Percentiles rank a stretch among this genome's conserved stretches.
phyloP scores from a whole-genome alignment of 139 green algal species.

The Marvania coccoides region DNA sequence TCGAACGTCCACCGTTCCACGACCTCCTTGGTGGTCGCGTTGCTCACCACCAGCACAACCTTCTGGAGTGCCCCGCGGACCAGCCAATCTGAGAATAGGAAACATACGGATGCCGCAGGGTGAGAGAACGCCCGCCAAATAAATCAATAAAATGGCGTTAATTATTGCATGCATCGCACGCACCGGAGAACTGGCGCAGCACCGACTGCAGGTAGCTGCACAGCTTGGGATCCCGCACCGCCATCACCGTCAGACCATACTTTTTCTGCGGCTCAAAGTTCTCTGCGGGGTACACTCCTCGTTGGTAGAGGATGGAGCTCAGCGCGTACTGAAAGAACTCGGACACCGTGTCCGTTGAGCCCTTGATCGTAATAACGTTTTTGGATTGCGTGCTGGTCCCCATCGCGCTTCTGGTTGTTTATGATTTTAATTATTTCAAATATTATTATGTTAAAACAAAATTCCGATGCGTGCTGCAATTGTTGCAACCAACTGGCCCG shows the following conservation, averaged over 20 bases:
- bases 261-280: constrained; percentile 79
- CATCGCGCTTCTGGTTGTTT: not conserved
- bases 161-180: not conserved
- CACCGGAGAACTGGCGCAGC: constrained; percentile 64
- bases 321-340: constrained; percentile 94
- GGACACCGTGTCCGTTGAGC: constrained; percentile 74
- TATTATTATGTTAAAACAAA: constrained; percentile 2
- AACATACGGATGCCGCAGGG: no score
- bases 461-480: no score
- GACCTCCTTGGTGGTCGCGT: constrained; percentile 52
- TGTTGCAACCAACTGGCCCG: no score
- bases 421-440: not conserved
- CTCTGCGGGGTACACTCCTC: constrained; percentile 90
- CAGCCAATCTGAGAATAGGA: constrained; percentile 73
- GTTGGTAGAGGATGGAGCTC: constrained; percentile 92
- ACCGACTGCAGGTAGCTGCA: constrained; percentile 73
- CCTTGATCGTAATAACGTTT: constrained; percentile 86
- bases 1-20: constrained; percentile 96
- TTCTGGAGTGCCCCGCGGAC: constrained; percentile 72
- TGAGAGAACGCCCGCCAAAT: no score
- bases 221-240: constrained; percentile 70
- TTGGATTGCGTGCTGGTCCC: constrained; percentile 16
- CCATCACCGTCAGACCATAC: constrained; percentile 88
- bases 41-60: constrained; percentile 85
- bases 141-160: no score